These are phyloP conservation scores for Hyphodiscus hymeniophilus DNA, from an alignment of 495 filamentous ascomycete species.

Conservation along the genomic window DNA sequence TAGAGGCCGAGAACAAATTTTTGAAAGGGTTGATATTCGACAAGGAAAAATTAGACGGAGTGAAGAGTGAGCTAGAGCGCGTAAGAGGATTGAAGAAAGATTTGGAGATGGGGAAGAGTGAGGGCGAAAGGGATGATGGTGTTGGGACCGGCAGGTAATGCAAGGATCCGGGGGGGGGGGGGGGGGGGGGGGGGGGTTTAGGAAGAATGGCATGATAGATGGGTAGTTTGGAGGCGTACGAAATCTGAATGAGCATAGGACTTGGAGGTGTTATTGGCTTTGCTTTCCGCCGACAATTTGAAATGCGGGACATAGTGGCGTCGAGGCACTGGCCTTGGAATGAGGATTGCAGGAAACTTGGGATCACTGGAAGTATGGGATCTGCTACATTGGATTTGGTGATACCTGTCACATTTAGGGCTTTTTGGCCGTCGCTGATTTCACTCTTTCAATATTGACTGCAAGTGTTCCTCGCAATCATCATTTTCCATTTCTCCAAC, in stretches of 20 bases:
- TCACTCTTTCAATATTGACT: neutral
- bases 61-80: neutral
- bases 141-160: no score
- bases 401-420: neutral
- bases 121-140: neutral
- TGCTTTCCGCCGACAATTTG: no score
- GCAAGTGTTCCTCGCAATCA: constrained; percentile 1
- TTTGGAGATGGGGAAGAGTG: neutral
- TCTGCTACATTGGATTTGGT: no score
- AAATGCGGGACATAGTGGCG: neutral
- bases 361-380: no score
- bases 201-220: neutral
- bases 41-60: constrained; percentile 3
- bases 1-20: constrained; percentile 95
- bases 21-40: constrained; percentile 85
- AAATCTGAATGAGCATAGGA: no score
- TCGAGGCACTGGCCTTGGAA: neutral
- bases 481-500: constrained; percentile 7
- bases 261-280: neutral
- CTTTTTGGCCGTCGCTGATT: neutral
- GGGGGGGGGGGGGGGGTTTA: neutral
- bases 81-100: neutral
- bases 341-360: neutral
- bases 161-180: no score
- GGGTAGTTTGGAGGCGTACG: no score